Evolutionary conservation across 2,329 filamentous ascomycete species (phyloP), one percentile per base, ranked within the genome.

Genomic region (Aspergillus unguis): DNA sequence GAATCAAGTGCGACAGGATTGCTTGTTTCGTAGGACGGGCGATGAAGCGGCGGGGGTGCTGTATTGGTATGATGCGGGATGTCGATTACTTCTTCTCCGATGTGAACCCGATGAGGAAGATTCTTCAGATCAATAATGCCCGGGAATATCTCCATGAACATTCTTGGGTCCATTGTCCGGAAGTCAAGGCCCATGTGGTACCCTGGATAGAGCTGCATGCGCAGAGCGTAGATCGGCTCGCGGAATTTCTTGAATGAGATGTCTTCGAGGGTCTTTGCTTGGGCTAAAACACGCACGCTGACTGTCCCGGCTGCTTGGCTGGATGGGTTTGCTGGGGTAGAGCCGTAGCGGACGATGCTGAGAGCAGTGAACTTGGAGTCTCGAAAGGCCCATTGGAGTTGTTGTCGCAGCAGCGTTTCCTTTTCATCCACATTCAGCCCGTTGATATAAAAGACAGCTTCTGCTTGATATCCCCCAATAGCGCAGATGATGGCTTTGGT

Each of bases 171-270:
- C n/a, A 27, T 32, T 3, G n/a, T 32, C 28, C 28, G 28, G 35
- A 48, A 37, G 27, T 40, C 35, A 6, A 48, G 35, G 17, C 25
- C 8, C 26, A 31, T 23, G 27, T 23, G n/a, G 9, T 26, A 8
- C 9, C 45, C 45, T 5, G 45, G 45, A n/a, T 48, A 48, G 27
- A 25, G n/a, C 28, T 48, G 45, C 45, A 48, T 48, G 11, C 32
- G 17, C 7, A 37, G 8, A 8, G 32, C 44, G 23, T 37, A 37
- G 1, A 47, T 47, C 4, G 32, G 44, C 1, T n/a, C 23, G 7
- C 10, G 23, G 33, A 47, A 47, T n/a, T 37, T 27, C 9, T 23
- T 25, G 5, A 23, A 8, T 7, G 23, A 8, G 32, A 48, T 40
- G 26, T 40, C 45, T 3, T 31, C 23, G 8, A 4, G 11, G 2